phyloP scores from a whole-genome alignment of 75 land plant species.

The Picea glauca region DNA sequence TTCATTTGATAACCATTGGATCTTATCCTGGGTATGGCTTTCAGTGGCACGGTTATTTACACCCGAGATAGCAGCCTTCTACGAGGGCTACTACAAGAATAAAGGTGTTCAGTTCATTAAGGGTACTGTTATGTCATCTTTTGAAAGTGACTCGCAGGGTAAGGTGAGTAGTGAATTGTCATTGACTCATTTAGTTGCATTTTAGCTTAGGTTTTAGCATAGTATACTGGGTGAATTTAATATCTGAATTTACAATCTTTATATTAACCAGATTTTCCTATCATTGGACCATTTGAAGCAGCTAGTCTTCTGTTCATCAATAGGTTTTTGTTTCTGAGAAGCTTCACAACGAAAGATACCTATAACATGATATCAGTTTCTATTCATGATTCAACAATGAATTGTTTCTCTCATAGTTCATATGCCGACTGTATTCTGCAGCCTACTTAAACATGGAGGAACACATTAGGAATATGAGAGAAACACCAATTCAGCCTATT shows the following conservation, averaged over 20 bases:
- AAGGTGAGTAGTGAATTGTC: conserved; percentile 41
- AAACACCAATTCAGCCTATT: background rate
- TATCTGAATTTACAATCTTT: background rate
- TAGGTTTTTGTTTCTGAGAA: background rate
- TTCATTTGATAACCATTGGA: background rate
- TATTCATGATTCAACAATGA: background rate
- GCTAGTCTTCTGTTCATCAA: background rate
- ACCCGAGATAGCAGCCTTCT: conserved; percentile 80
- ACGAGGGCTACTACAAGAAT: conserved; percentile 75
- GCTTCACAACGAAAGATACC: background rate
- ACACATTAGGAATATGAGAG: background rate
- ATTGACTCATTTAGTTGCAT: background rate
- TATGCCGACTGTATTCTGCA: background rate
- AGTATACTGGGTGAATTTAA: background rate
- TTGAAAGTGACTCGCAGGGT: conserved; percentile 57
- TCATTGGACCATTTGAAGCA: background rate
- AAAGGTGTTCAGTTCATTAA: conserved; percentile 84
- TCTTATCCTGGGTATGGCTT: background rate
- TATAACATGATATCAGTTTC: background rate
- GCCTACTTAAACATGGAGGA: background rate
- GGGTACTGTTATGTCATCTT: conserved; percentile 77
- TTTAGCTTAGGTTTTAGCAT: background rate
- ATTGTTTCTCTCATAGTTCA: background rate
- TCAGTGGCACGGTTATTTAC: conserved; percentile 89
- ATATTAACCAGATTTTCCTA: background rate